A percentile compares a stretch with the other conserved stretches of the same genome.
phyloP scores from a whole-genome alignment of 495 filamentous ascomycete species.

The Podospora australis region DNA sequence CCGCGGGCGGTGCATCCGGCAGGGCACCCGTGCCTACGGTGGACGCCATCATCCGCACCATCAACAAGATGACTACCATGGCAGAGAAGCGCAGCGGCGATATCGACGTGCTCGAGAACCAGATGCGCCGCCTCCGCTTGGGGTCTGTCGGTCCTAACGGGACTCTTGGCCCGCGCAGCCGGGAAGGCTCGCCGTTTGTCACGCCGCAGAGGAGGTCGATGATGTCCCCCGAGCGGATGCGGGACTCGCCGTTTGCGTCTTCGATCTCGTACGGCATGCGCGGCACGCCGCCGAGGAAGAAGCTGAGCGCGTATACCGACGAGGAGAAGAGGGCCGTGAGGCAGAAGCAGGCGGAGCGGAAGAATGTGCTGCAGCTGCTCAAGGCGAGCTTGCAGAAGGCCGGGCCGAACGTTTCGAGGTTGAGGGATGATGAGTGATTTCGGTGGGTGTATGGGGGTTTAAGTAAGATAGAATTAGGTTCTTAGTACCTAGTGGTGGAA shows the following conservation, averaged over 20 bases:
- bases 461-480: neutral
- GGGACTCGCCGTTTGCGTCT: slow-evolving; percentile 40
- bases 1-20: slow-evolving; percentile 39
- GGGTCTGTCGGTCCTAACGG: slow-evolving; percentile 30
- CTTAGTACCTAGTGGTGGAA: no score
- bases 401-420: slow-evolving; percentile 31
- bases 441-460: neutral
- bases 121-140: slow-evolving; percentile 67
- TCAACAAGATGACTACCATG: slow-evolving; percentile 87
- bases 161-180: slow-evolving; percentile 34
- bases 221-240: slow-evolving; percentile 50
- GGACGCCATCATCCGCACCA: slow-evolving; percentile 85
- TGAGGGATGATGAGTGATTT: slow-evolving; percentile 29
- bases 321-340: slow-evolving; percentile 45
- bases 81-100: slow-evolving; percentile 78
- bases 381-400: slow-evolving; percentile 30
- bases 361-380: slow-evolving; percentile 23
- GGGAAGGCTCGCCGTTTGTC: slow-evolving; percentile 53
- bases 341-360: slow-evolving; percentile 19
- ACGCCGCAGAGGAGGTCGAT: slow-evolving; percentile 54
- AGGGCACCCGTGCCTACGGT: slow-evolving; percentile 62
- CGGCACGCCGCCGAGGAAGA: slow-evolving; percentile 45
- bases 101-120: slow-evolving; percentile 79
- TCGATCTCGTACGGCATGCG: slow-evolving; percentile 36
- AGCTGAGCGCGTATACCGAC: slow-evolving; percentile 44